A percentile compares a stretch with the other conserved stretches of the same genome.
Conservation (phyloP, 345 rosid species). For the Isatis tinctoria region DNA sequence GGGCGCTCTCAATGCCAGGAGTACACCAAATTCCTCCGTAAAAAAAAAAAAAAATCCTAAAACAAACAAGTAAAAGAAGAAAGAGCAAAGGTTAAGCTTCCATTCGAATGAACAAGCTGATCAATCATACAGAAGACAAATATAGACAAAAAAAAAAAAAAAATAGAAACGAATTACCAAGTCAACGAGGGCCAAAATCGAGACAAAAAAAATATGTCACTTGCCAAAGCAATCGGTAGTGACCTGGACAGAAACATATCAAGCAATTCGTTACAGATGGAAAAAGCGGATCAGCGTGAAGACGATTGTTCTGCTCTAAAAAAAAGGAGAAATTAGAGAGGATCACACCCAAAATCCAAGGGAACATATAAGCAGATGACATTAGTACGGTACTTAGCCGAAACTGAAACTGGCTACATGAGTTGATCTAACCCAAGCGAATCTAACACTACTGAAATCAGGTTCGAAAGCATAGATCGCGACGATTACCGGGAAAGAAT, state of each 20-base stretch:
- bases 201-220: neutral
- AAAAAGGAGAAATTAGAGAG: neutral
- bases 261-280: neutral
- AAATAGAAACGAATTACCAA: conserved; percentile 35
- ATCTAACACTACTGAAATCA: neutral
- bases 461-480: neutral
- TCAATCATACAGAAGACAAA: neutral
- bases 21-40: conserved; percentile 6
- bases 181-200: conserved; percentile 30
- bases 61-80: neutral
- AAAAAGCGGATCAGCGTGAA: neutral
- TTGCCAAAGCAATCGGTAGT: neutral
- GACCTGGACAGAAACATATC: conserved; percentile 16
- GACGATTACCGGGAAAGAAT: neutral
- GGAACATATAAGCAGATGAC: neutral
- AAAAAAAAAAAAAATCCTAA: neutral
- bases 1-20: neutral
- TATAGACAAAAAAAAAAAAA: neutral
- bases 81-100: conserved; percentile 1
- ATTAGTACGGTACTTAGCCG: neutral
- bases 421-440: neutral
- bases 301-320: neutral
- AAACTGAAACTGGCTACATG: neutral
- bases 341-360: neutral
- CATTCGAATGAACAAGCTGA: conserved; percentile 15